Base-by-base conservation (phyloP, 2,329 filamentous ascomycete species). In the Scortechinia acanthostroma region DNA sequence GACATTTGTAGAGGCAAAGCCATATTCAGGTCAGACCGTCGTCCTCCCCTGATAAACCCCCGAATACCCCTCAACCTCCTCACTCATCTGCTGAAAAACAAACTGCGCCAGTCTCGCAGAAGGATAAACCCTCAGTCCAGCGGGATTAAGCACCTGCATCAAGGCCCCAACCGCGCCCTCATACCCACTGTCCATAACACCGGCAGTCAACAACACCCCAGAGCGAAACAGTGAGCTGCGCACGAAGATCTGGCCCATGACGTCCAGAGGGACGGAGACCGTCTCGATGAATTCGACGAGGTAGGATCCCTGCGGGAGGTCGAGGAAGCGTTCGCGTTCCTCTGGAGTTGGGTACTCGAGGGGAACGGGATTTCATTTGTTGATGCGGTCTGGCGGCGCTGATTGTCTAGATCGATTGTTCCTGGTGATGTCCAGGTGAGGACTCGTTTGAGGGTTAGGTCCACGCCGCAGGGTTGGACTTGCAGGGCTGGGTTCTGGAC, bases 101-200 rank as follows among this genome's bases (percentile, higher is more conserved):
- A 30, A 10, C n/a, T 30, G 25, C 25, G 25, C 25, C 25, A 30
- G 25, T n/a, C n/a, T 30, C 10, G 25, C 25, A n/a, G 10, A 10
- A 10, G 10, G 10, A n/a, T 30, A 30, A 10, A 30, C 10, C 10
- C 10, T n/a, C 10, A 30, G 10, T 30, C 25, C 25, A n/a, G 10
- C n/a, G n/a, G 25, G 25, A 30, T 30, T 30, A 10, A 10, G 10
- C 25, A 30, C 25, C 25, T 30, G 10, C 25, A 30, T 30, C 25
- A 30, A 30, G 10, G 25, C 25, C n/a, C 25, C 25, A 10, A 30
- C n/a, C 10, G 25, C 25, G 22, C 67, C 68, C 25, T 63, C 52
- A 48, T 70, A 70, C 2, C 66, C 67, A 19, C 57, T 56, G 49
- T 70, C 66, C 42, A 69, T 55, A 2, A 69, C 64, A 1, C 66